Percentiles rank a stretch among this genome's conserved stretches.
These are phyloP conservation scores for Closterium sp. DNA, from an alignment of 139 green algal genomes.

Conservation along the genomic window DNA sequence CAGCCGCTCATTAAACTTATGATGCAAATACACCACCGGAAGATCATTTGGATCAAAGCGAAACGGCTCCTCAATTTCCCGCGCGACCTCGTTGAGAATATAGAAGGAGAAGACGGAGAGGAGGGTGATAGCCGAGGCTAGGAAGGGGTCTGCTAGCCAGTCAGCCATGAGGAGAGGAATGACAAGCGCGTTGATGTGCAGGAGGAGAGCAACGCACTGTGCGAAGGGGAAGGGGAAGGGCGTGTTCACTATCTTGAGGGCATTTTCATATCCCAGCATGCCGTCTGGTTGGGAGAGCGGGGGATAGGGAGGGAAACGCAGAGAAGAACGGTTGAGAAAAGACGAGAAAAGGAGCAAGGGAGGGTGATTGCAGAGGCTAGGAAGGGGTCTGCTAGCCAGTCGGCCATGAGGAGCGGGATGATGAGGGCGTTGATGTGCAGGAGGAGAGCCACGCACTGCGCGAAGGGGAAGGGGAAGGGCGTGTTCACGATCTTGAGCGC, in stretches of 20 bases:
- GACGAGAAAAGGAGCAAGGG: no score
- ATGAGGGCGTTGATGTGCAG: no score
- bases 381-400: no score
- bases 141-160: not conserved
- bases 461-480: no score
- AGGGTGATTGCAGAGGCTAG: no score
- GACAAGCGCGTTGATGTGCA: slow-evolving; percentile 29
- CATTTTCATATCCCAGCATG: slow-evolving; percentile 43
- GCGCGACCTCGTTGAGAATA: slow-evolving; percentile 36
- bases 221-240: slow-evolving; percentile 46
- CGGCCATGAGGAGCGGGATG: no score
- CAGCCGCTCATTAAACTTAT: slow-evolving; percentile 35
- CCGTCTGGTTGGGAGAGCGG: no score
- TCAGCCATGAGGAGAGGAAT: slow-evolving; percentile 37
- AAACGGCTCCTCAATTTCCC: slow-evolving; percentile 46
- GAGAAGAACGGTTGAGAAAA: no score
- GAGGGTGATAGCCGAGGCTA: slow-evolving; percentile 8
- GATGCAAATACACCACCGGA: slow-evolving; percentile 28
- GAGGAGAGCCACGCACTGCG: no score
- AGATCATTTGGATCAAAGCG: slow-evolving; percentile 46
- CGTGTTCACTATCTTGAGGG: slow-evolving; percentile 27
- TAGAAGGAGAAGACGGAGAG: slow-evolving; percentile 32
- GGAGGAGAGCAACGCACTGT: slow-evolving; percentile 24
- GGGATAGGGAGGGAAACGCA: no score
- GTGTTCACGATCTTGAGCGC: no score